Conservation (phyloP, 352 stramenopile genomes). For the Phytopythium kandeliae region DNA sequence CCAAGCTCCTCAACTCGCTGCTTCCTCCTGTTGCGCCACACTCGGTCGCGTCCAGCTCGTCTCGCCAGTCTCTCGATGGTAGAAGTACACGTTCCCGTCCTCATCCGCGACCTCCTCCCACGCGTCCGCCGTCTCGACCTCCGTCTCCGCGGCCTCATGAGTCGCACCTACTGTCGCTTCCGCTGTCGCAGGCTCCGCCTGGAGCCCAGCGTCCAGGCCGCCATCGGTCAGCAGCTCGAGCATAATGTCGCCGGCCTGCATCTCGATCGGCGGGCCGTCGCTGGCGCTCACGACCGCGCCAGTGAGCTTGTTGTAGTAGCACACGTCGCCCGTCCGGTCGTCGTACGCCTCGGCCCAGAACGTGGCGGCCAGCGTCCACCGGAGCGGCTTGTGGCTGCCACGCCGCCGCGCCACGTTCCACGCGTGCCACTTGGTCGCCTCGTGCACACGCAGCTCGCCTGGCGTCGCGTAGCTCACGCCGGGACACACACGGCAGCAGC, state of each 20-base stretch:
- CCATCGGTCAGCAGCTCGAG: slow-evolving; percentile 50
- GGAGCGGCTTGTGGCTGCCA: slow-evolving; percentile 25
- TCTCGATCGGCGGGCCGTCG: slow-evolving; percentile 43
- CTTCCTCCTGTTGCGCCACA: too few species aligned
- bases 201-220: background rate
- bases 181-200: background rate
- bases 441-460: slow-evolving; percentile 48
- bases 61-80: slow-evolving; percentile 48
- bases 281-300: slow-evolving; percentile 45
- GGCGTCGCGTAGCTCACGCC: slow-evolving; percentile 63
- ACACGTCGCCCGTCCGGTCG: slow-evolving; percentile 46
- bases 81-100: slow-evolving; percentile 66
- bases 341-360: slow-evolving; percentile 78
- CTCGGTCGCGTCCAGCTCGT: slow-evolving; percentile 45
- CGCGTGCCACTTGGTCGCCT: slow-evolving; percentile 76
- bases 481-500: slow-evolving; percentile 56
- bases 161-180: background rate
- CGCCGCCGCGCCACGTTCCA: slow-evolving; percentile 52
- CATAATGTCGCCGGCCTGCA: slow-evolving; percentile 65
- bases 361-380: slow-evolving; percentile 53
- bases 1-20: slow-evolving; percentile 4
- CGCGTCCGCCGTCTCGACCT: slow-evolving; percentile 12
- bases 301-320: slow-evolving; percentile 71
- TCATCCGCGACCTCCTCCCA: slow-evolving; percentile 77
- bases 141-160: background rate